phyloP scores from a whole-genome alignment of 768 basidiomycete species.

The Phanerochaete sordida region DNA sequence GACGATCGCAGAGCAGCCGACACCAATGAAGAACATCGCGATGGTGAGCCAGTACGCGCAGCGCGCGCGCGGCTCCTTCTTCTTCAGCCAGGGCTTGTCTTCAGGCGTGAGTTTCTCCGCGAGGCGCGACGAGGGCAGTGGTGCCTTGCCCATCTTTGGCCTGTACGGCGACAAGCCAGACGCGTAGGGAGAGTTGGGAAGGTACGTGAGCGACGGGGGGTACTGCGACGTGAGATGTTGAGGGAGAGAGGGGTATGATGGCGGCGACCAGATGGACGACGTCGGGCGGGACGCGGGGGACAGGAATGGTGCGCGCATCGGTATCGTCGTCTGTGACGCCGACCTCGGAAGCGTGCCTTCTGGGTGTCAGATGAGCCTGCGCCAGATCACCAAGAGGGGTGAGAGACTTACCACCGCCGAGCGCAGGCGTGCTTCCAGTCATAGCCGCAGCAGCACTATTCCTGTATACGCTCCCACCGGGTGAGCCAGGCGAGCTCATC shows the following conservation, averaged over 20 bases:
- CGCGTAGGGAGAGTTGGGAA: constrained; percentile 4
- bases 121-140: constrained; percentile 26
- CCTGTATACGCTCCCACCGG: constrained; percentile 37
- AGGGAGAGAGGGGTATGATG: constrained; percentile 32
- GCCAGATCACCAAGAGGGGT: neutral
- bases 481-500: neutral
- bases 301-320: constrained; percentile 68
- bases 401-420: constrained; percentile 11
- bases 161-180: constrained; percentile 12
- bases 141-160: constrained; percentile 30
- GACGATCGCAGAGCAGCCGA: constrained; percentile 37
- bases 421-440: constrained; percentile 19
- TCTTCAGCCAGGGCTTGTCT: constrained; percentile 46
- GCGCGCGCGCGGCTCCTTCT: constrained; percentile 39
- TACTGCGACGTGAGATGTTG: constrained; percentile 16
- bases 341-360: constrained; percentile 34
- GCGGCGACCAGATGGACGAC: constrained; percentile 60
- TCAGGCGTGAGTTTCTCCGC: constrained; percentile 43
- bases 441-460: constrained; percentile 41
- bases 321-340: constrained; percentile 35
- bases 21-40: constrained; percentile 37
- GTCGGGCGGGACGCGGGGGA: constrained; percentile 66
- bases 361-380: neutral
- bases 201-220: constrained; percentile 14
- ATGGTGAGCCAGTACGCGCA: constrained; percentile 51